Base-by-base conservation (phyloP, 177 flowering plant genomes). In the Vitis hybrid region DNA sequence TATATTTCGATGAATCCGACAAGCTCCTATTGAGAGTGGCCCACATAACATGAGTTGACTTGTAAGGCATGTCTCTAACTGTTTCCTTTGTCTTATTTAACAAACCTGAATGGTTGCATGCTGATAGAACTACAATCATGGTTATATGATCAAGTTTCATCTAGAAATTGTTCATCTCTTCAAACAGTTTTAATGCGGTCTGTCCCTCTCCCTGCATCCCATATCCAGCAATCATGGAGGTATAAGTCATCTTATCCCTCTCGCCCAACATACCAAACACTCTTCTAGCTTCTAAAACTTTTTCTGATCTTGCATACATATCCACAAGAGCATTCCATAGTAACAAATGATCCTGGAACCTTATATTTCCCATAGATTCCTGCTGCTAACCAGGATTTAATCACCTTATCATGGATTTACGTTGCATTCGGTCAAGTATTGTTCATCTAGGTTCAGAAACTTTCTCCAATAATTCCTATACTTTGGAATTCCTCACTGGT, bases 271-370 rank as follows among this genome's bases (percentile, higher is more conserved):
- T 72, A 61, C 83, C 77, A 75, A 84, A 88, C 56, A 88, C 76
- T 56, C 72, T 75, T 73, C 65, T 76, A 59, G 91, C 86, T 68
- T 71, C 80, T 29, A 60, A 56, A 56, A 87, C 68, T 70, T 80
- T 86, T 52, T 90, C 90, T 2, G 87, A 89, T 76, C 88, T 84
- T 64, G 93, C 86, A 79, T 90, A 90, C 90, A 86, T 87, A 66
- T 90, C 90, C 26, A 90, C 82, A 61, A 91, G 87, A 58, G 91
- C 65, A 80, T 91, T 91, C 89, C 91, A 90, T 13, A 86, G 52
- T 8, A 88, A 50, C 19, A 90, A 67, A 78, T 81, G 60, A 18
- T 83, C 84, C 60, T 74, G 31, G 70, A 88, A 84, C 29, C 45
- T 39, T 39, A 39, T 39, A 39, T 39, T 39, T 39, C 8, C 8